phyloP scores from a whole-genome alignment of 2,329 filamentous ascomycete species.

The Fusarium liriodendri region DNA sequence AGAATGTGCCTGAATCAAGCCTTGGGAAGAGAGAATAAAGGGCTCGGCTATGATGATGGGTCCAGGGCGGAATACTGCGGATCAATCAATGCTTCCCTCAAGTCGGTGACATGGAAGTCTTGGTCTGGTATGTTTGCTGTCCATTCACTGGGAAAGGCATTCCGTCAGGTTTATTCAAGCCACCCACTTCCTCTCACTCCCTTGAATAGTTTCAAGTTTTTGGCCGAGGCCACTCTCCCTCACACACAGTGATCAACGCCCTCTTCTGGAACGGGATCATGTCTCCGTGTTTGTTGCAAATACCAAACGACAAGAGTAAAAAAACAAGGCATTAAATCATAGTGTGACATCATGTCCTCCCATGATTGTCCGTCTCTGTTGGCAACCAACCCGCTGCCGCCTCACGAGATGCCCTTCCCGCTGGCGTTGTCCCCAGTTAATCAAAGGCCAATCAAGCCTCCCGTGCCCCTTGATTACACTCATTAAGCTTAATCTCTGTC shows the following conservation, averaged over 20 bases:
- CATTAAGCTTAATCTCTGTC: background rate
- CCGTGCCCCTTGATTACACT: background rate
- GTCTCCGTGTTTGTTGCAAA: background rate
- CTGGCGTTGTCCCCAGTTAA: background rate
- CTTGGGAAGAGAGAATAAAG: background rate
- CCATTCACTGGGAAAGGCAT: background rate
- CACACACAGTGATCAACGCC: background rate
- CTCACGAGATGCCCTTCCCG: background rate
- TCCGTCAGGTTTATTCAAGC: background rate
- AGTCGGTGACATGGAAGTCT: background rate
- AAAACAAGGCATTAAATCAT: background rate
- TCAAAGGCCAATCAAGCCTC: background rate
- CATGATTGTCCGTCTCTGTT: background rate
- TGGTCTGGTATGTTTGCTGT: background rate
- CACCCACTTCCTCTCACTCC: background rate
- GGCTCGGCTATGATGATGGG: background rate
- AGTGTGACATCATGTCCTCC: background rate
- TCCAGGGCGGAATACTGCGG: background rate
- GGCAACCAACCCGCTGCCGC: background rate
- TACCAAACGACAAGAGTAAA: background rate
- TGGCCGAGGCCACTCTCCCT: background rate
- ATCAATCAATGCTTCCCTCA: background rate
- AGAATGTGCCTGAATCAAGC: slow-evolving; percentile 13
- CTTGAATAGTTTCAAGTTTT: background rate
- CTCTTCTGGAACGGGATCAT: background rate